Base-by-base conservation (phyloP, 768 basidiomycete species). In the Trametes coccinea region DNA sequence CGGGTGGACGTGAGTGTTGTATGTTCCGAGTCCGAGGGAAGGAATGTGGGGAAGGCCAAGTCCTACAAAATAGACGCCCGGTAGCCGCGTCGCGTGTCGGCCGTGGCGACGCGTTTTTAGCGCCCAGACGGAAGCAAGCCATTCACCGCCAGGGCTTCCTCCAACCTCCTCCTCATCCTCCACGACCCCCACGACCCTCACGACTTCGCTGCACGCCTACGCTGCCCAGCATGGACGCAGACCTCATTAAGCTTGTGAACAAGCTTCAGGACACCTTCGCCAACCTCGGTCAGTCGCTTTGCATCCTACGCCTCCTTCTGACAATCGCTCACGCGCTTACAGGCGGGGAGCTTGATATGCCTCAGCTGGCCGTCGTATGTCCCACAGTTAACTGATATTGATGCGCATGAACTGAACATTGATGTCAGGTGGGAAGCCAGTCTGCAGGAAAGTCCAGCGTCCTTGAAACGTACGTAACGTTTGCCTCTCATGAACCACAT, bases 391-490 rank as follows among this genome's bases (percentile, higher is more conserved):
- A 43, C 47, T 7, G 47, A 31, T 54, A 33, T 5, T 33, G 17
- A 59, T 11, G 66, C 53, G 22, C 16, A 37, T 37, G 34, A 6
- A 40, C 41, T 55, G 37, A 58, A 53, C 51, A 41, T 51, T 37
- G 27, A 44, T 58, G 49, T 6, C 69, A 95, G 93, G 93, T 98
- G 70, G 95, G 95, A 60, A 95, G 94, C 68, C 95, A 98, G 77
- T 97, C 95, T 43, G 88, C 94, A 34, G 95, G 95, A 63, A 98
- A 97, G 79, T 97, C 95, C 39, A 93, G 92, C 74, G 93, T 94
- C 55, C 84, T 98, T 58, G 95, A 98, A 78, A 98, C 91, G 94
- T 94, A 68, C 69, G 90, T 82, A 58, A 66, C 65, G 33, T 47
- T 44, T 40, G 41, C 14, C 30, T 31, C 27, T 40, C 22, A 31